Conservation (phyloP, 495 filamentous ascomycete species). For the Aspergillus cristatus region DNA sequence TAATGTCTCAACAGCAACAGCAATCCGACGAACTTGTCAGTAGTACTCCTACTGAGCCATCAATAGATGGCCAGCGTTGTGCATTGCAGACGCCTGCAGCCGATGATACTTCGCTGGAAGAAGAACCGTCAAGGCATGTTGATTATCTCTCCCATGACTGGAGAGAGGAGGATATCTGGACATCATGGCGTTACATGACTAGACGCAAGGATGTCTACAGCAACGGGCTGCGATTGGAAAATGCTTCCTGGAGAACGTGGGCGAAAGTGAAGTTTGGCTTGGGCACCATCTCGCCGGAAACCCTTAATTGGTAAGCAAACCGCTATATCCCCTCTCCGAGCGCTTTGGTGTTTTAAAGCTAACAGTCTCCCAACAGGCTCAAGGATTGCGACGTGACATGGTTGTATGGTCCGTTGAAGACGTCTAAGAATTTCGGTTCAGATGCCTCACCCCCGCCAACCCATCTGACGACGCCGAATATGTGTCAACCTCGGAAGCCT, state of each 20-base stretch:
- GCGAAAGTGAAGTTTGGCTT: conserved; percentile 78
- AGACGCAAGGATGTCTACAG: conserved; percentile 65
- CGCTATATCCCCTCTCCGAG: background rate
- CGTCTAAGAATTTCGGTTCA: conserved; percentile 35
- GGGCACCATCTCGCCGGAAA: conserved; percentile 79
- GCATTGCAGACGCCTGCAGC: conserved; percentile 40
- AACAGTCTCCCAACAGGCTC: conserved; percentile 48
- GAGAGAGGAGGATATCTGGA: conserved; percentile 96
- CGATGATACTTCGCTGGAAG: conserved; percentile 72
- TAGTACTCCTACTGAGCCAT: conserved; percentile 15
- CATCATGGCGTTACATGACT: conserved; percentile 90
- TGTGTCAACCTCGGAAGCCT: conserved; percentile 78
- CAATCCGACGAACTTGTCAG: conserved; percentile 12
- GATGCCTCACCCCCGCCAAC: conserved; percentile 46
- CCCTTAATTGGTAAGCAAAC: conserved; percentile 68
- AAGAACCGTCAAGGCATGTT: conserved; percentile 80
- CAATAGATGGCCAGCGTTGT: conserved; percentile 7
- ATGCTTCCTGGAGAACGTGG: conserved; percentile 99
- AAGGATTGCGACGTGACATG: conserved; percentile 98
- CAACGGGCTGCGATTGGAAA: conserved; percentile 78
- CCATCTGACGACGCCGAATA: conserved; percentile 67
- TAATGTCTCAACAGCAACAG: conserved; percentile 10
- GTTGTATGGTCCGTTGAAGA: conserved; percentile 91
- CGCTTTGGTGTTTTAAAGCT: conserved; percentile 7
- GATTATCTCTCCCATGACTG: conserved; percentile 95